Evolutionary conservation across 2,329 filamentous ascomycete species (phyloP), one percentile per base, ranked within the genome.

Genomic region (Diaporthe helianthi): DNA sequence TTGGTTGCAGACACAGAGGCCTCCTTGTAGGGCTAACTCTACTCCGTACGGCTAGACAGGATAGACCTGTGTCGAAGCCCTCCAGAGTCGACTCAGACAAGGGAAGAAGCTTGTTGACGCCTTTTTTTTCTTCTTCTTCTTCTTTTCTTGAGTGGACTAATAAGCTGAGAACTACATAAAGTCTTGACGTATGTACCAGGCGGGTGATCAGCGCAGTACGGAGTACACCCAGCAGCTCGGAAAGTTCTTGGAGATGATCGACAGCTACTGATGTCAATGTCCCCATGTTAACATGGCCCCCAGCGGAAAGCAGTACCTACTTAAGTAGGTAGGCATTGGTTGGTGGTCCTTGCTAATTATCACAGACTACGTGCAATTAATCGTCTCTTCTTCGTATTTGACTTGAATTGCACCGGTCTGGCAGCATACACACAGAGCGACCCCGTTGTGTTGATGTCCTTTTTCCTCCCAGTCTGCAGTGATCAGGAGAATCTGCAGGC

Each of bases 171-270:
- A 31, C 44, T n/a, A 63, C n/a, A 63, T 24, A 15, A 49, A 63
- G n/a, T 49, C n/a, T 49, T 49, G 58, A 36, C 58, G 44, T 63
- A 46, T 13, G 3, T 46, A 47, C 44, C 19, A 33, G 44, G 33
- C 44, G 58, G 58, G 24, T 63, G 58, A 63, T 46, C 58, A 31
- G 58, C 58, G 47, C 29, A 19, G 29, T 36, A 63, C 24, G 58
- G 58, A 36, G 58, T 44, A n/a, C 58, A 29, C 44, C 58, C 44
- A 63, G 9, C 29, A 44, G 44, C 58, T 26, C 38, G 51, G 29
- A 52, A 52, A 63, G 33, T 52, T 38, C 54, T 60, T 60, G 29
- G 31, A 24, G 66, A 15, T 63, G 66, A 68, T 64, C 66, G 66
- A 53, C 66, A 53, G 19, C 47, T 29, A 22, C 29, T 38, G n/a